Conservation (phyloP, 768 basidiomycete species). For the Obba rivulosa region DNA sequence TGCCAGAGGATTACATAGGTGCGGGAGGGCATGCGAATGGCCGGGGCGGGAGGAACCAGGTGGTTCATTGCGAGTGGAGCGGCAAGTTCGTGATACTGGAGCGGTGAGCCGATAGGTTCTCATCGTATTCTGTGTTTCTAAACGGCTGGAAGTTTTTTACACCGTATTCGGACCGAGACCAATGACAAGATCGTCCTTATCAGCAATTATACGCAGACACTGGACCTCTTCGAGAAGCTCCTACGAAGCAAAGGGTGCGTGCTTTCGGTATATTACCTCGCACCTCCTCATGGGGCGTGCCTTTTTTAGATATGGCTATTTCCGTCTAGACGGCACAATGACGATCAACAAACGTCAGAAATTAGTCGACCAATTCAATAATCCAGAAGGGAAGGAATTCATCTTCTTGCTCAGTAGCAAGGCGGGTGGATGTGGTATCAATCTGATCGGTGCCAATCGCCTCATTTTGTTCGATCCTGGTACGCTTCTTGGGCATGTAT, state of each 20-base stretch:
- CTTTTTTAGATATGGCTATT: constrained; percentile 74
- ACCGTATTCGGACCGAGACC: constrained; percentile 74
- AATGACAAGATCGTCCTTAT: constrained; percentile 95
- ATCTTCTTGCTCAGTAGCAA: constrained; percentile 93
- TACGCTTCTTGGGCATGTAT: constrained; percentile 25
- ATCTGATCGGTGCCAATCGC: constrained; percentile 92
- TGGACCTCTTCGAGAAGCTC: constrained; percentile 88
- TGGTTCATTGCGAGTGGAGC: constrained; percentile 75
- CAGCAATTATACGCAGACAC: constrained; percentile 94
- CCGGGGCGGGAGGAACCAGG: constrained; percentile 37
- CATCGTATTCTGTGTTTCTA: not conserved
- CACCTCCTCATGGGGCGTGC: not conserved
- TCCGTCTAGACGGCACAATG: constrained; percentile 95
- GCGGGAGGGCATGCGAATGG: constrained; percentile 38
- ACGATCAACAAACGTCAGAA: constrained; percentile 88
- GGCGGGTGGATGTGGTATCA: constrained; percentile 95
- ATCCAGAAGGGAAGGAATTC: constrained; percentile 90
- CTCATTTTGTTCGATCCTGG: constrained; percentile 95
- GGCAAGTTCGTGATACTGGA: constrained; percentile 95
- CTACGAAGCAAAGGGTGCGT: constrained; percentile 79
- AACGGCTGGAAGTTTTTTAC: constrained; percentile 60
- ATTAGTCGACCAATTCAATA: constrained; percentile 93
- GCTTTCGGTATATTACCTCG: not conserved
- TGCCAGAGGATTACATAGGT: constrained; percentile 78
- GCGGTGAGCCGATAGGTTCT: constrained; percentile 44